phyloP scores from a whole-genome alignment of 2,329 filamentous ascomycete genomes.

The Hypoxylon sp. region DNA sequence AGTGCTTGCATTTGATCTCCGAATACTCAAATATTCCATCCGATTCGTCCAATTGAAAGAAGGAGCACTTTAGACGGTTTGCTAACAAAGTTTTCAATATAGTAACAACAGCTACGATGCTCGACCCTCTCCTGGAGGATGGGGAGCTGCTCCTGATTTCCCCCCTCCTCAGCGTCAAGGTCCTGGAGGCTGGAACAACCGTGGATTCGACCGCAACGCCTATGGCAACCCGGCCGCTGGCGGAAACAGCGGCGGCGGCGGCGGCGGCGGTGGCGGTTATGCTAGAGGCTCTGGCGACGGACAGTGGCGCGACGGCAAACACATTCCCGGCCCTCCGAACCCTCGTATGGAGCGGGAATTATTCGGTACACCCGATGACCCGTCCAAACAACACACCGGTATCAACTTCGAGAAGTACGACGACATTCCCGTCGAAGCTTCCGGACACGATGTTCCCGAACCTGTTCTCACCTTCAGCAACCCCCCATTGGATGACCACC shows the following conservation, averaged over 20 bases:
- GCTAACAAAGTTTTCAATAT: constrained; percentile 50
- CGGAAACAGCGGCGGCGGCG: constrained; percentile 62
- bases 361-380: constrained; percentile 91
- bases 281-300: constrained; percentile 92
- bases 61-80: not conserved
- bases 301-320: constrained; percentile 97
- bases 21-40: constrained; percentile 15
- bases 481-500: constrained; percentile 94
- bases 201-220: constrained; percentile 73
- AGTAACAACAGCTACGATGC: constrained; percentile 66
- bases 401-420: constrained; percentile 99
- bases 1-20: not conserved
- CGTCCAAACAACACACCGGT: constrained; percentile 94
- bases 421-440: constrained; percentile 98
- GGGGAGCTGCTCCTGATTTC: constrained; percentile 57
- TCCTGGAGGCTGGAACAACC: constrained; percentile 49
- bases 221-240: constrained; percentile 69
- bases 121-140: constrained; percentile 54
- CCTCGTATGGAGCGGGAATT: constrained; percentile 93
- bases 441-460: constrained; percentile 92
- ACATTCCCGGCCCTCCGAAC: constrained; percentile 90
- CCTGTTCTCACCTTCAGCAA: constrained; percentile 92
- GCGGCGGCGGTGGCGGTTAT: constrained; percentile 67
- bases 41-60: constrained; percentile 8
- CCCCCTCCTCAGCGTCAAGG: constrained; percentile 51